A percentile compares a stretch with the other conserved stretches of the same genome.
phyloP scores from a whole-genome alignment of 306 rosid species.

The Casuarina glauca region DNA sequence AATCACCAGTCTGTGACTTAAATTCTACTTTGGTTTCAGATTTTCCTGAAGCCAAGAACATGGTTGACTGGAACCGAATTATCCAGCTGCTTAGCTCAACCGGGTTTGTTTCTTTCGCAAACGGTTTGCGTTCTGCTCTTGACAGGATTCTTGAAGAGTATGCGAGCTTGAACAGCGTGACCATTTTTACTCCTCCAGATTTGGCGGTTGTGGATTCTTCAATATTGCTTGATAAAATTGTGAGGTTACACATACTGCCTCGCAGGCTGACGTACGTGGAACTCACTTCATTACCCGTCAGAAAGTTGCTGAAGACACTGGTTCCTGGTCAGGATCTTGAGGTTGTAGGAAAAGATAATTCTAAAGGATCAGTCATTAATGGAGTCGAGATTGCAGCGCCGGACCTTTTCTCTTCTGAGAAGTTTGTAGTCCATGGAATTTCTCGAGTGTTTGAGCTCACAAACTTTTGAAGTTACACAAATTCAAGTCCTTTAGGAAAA shows the following conservation, averaged over 20 bases:
- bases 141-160: slow-evolving; percentile 48
- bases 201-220: slow-evolving; percentile 34
- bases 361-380: slow-evolving; percentile 40
- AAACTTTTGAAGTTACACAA: neutral
- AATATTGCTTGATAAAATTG: slow-evolving; percentile 42
- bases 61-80: slow-evolving; percentile 50
- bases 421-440: slow-evolving; percentile 70
- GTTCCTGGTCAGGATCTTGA: slow-evolving; percentile 44
- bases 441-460: slow-evolving; percentile 50
- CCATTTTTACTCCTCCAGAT: slow-evolving; percentile 72
- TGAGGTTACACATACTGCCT: slow-evolving; percentile 75
- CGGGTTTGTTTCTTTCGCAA: slow-evolving; percentile 51
- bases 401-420: slow-evolving; percentile 50
- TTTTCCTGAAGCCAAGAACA: slow-evolving; percentile 22
- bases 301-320: slow-evolving; percentile 49
- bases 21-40: slow-evolving; percentile 19
- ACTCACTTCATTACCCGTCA: slow-evolving; percentile 42
- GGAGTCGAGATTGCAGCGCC: slow-evolving; percentile 64
- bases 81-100: slow-evolving; percentile 50
- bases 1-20: slow-evolving; percentile 35
- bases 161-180: slow-evolving; percentile 29
- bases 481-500: too few species aligned
- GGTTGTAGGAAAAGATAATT: slow-evolving; percentile 35
- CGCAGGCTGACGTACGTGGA: slow-evolving; percentile 43
- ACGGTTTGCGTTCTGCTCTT: slow-evolving; percentile 57